These are phyloP conservation scores for Paraleonurus japonicus DNA, from an alignment of 257 asterid species.

Conservation along the genomic window DNA sequence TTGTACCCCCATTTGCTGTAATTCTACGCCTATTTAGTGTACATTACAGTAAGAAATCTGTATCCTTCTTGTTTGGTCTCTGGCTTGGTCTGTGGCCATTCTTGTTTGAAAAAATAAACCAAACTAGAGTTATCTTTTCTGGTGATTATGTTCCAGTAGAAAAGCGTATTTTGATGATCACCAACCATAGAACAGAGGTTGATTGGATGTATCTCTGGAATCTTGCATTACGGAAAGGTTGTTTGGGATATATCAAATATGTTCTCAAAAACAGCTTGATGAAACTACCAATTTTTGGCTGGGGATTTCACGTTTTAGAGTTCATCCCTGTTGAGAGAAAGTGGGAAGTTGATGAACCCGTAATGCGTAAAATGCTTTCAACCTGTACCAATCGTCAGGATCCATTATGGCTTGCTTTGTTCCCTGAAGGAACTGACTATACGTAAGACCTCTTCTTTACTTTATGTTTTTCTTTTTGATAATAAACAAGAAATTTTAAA, in stretches of 20 bases:
- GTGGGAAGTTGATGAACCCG: conserved; percentile 79
- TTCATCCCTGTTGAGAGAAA: conserved; percentile 92
- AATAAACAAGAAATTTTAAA: no score
- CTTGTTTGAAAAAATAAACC: conserved; percentile 81
- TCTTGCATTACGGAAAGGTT: conserved; percentile 77
- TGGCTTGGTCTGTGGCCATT: conserved; percentile 98
- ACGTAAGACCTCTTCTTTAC: conserved; percentile 48
- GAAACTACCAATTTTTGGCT: conserved; percentile 87
- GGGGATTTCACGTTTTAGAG: conserved; percentile 87
- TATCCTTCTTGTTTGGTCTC: conserved; percentile 66
- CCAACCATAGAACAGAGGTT: conserved; percentile 94
- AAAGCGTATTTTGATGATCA: conserved; percentile 64
- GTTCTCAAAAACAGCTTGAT: conserved; percentile 88
- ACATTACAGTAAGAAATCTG: conserved; percentile 68
- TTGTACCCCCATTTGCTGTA: conserved; percentile 56
- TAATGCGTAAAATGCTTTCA: conserved; percentile 63
- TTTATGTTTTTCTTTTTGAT: no score
- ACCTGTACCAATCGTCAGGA: conserved; percentile 45
- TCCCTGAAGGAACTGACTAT: conserved; percentile 97
- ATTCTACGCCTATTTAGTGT: conserved; percentile 59
- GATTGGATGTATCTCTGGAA: conserved; percentile 99
- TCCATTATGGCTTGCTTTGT: conserved; percentile 93
- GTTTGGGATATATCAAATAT: conserved; percentile 74
- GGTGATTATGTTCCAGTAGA: conserved; percentile 75
- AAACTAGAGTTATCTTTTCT: conserved; percentile 72